Evolutionary conservation across 306 rosid genomes (phyloP), one percentile per base, ranked within the genome.

Genomic region (Potentilla sterilis): DNA sequence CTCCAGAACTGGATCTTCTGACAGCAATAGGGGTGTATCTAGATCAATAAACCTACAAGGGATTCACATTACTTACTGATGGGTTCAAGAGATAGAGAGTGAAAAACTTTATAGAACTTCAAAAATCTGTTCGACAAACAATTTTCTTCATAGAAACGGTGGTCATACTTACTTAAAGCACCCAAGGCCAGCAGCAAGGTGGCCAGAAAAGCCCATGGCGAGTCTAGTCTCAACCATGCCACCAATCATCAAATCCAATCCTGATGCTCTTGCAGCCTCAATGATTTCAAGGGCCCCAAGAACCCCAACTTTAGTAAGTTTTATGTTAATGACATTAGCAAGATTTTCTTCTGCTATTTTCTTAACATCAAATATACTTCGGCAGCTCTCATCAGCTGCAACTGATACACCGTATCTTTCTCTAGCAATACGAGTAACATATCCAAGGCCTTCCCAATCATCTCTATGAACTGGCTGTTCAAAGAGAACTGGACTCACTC

Each of bases 351-450:
- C 83, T 6, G 77, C 89, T 80, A 95, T 95, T 81, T 80, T 89
- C 84, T 81, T 85, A 74, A 88, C 92, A 79, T 95, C 97, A 54
- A 9, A 77, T 74, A 89, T 32, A 81, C 90, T 77, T 74, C 92
- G 86, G 78, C 97, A 89, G 77, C 99, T 92, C 90, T 95, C 99
- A 72, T 95, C 98, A 62, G 98, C 97, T 64, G 97, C 98, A 85
- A 90, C 93, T 63, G 91, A 90, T 61, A 95, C 85, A 41, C 97
- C 96, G 67, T 87, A 95, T 68, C 79, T 89, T 24, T 90, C 89
- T 83, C 89, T 82, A 1, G 97, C 91, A 40, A 89, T 62, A 1
- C 10, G 80, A 76, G 86, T 82, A 7, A 95, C 97, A 76, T 85
- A 67, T 76, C 91, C 93, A 70, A 95, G 98, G 70, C 98, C 98